phyloP scores from a whole-genome alignment of 2,329 filamentous ascomycete genomes.

The Hypomyces perniciosus region DNA sequence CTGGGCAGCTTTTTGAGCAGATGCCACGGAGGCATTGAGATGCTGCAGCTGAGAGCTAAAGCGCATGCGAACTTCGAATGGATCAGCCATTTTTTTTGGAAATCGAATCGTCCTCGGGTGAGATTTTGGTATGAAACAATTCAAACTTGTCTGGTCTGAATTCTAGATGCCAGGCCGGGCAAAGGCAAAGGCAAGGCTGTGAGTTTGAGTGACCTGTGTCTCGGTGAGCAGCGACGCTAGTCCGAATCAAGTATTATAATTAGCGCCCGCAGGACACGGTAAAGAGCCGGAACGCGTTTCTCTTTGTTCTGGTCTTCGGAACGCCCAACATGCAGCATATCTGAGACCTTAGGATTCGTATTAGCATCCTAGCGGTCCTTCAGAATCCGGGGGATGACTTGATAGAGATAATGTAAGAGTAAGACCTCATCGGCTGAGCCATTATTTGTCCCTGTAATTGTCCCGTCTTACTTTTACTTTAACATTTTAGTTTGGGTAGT shows the following conservation, averaged over 20 bases:
- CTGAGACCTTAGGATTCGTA: background rate
- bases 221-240: conserved; percentile 11
- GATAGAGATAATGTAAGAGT: background rate
- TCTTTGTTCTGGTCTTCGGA: background rate
- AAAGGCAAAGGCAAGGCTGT: conserved; percentile 3
- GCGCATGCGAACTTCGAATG: conserved; percentile 96
- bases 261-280: conserved; percentile 4
- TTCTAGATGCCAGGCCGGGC: background rate
- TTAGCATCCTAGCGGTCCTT: background rate
- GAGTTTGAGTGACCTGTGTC: conserved; percentile 6
- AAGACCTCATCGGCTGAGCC: conserved; percentile 11
- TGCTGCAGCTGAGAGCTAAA: conserved; percentile 88
- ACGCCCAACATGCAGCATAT: background rate
- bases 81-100: conserved; percentile 55
- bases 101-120: background rate
- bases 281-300: conserved; percentile 6
- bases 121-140: background rate
- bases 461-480: background rate
- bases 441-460: conserved; percentile 3
- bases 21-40: conserved; percentile 83
- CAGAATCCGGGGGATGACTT: conserved; percentile 3
- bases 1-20: conserved; percentile 84
- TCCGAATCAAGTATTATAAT: background rate
- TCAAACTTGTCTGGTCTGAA: conserved; percentile 1
- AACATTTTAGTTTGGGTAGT: background rate